Conservation (phyloP, 2,329 filamentous ascomycete genomes). For the Saccharata proteae region DNA sequence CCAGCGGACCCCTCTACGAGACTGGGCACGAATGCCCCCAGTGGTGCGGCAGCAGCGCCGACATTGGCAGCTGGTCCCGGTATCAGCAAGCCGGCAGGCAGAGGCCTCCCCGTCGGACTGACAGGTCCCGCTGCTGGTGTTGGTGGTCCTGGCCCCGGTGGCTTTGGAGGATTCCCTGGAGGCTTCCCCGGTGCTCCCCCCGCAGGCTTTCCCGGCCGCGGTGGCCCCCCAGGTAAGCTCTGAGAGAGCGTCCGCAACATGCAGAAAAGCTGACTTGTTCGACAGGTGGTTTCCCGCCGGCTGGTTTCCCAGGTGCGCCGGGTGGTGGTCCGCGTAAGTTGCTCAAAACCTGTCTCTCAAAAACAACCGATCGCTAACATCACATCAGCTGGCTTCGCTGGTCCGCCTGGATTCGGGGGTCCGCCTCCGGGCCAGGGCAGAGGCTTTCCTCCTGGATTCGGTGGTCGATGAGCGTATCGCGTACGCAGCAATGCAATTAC, state of each 20-base stretch:
- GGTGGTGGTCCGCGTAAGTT: slow-evolving; percentile 27
- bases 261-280: slow-evolving; percentile 10
- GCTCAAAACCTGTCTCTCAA: not conserved
- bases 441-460: slow-evolving; percentile 34
- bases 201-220: slow-evolving; percentile 15
- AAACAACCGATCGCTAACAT: slow-evolving; percentile 8
- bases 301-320: slow-evolving; percentile 15
- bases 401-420: slow-evolving; percentile 61
- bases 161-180: slow-evolving; percentile 40
- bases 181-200: slow-evolving; percentile 37
- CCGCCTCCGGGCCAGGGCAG: slow-evolving; percentile 48
- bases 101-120: slow-evolving; percentile 70
- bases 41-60: slow-evolving; percentile 51
- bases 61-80: slow-evolving; percentile 69
- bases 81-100: slow-evolving; percentile 79
- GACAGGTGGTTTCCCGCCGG: slow-evolving; percentile 14
- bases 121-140: slow-evolving; percentile 83
- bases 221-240: slow-evolving; percentile 21
- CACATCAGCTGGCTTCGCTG: slow-evolving; percentile 19
- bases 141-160: slow-evolving; percentile 60
- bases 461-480: too few relatives aligned
- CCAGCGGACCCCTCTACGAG: slow-evolving; percentile 86
- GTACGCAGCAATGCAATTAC: too few relatives aligned
- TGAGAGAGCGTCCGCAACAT: not conserved
- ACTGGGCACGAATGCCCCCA: slow-evolving; percentile 64